Evolutionary conservation across 306 rosid species (phyloP).

Genomic region (Lathyrus oleraceus): DNA sequence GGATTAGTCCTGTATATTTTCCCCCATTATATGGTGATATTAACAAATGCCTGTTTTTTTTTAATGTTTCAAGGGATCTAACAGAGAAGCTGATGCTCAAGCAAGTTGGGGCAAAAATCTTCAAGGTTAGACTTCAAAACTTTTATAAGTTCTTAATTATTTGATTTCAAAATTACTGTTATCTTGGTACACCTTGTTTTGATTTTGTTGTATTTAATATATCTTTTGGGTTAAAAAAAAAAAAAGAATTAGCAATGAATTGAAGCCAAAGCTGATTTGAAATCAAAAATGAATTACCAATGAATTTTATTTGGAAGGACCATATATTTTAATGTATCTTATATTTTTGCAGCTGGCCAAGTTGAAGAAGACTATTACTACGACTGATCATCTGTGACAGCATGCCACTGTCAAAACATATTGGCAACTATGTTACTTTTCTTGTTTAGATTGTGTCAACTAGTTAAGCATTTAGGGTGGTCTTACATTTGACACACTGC

Average conservation of each 20-base stretch:
- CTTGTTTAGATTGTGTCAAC: not conserved
- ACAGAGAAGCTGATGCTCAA: slow-evolving; percentile 72
- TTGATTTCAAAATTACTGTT: not conserved
- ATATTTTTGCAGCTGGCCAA: not conserved
- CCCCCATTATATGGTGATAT: not conserved
- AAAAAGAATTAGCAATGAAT: not conserved
- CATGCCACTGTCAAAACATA: not conserved
- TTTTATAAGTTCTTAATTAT: slow-evolving; percentile 16
- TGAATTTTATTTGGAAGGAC: not conserved
- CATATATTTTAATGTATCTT: not conserved
- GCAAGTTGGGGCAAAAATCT: slow-evolving; percentile 72
- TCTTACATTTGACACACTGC: not conserved
- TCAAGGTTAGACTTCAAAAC: slow-evolving; percentile 45
- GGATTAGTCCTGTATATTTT: not conserved
- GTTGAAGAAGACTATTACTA: not conserved
- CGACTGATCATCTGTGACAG: not conserved
- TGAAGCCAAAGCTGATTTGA: slow-evolving; percentile 4
- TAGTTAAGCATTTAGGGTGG: not conserved
- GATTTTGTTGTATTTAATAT: too few relatives aligned
- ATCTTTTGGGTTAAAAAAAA: too few relatives aligned
- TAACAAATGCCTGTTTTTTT: slow-evolving; percentile 11
- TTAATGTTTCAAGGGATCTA: slow-evolving; percentile 56
- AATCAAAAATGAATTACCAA: not conserved
- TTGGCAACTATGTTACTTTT: not conserved
- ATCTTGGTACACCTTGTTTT: too few relatives aligned